Percentiles rank a stretch among this genome's conserved stretches.
phyloP scores from a whole-genome alignment of 805 yeast genomes.

The Metschnikowia sp. region DNA sequence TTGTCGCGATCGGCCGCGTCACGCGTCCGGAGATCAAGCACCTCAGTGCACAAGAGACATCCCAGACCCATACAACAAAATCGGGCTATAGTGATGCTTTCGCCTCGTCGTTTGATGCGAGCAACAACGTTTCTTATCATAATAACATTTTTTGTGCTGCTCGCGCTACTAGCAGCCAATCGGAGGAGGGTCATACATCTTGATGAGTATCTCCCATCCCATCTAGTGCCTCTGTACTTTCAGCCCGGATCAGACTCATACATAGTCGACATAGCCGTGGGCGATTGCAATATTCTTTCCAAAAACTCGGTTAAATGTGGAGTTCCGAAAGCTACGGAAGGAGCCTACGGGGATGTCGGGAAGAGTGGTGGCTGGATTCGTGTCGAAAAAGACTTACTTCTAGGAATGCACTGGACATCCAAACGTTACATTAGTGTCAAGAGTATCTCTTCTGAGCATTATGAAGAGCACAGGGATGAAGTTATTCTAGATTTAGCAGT shows the following conservation, averaged over 20 bases:
- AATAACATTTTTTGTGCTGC: slow-evolving; percentile 17
- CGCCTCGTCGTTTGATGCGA: slow-evolving; percentile 33
- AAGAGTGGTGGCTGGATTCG: slow-evolving; percentile 36
- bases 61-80: neutral
- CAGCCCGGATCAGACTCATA: slow-evolving; percentile 39
- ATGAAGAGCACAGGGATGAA: slow-evolving; percentile 15
- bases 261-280: slow-evolving; percentile 41
- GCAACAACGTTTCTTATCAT: slow-evolving; percentile 22
- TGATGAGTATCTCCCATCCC: slow-evolving; percentile 11
- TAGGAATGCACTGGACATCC: slow-evolving; percentile 43
- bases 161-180: slow-evolving; percentile 37
- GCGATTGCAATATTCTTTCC: slow-evolving; percentile 25
- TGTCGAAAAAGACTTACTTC: slow-evolving; percentile 45
- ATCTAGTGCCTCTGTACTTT: slow-evolving; percentile 35
- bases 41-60: no score
- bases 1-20: neutral
- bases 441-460: slow-evolving; percentile 22
- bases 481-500: slow-evolving; percentile 43
- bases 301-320: slow-evolving; percentile 12
- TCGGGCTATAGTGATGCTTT: slow-evolving; percentile 15
- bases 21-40: neutral
- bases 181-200: slow-evolving; percentile 33
- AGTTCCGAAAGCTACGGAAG: slow-evolving; percentile 10
- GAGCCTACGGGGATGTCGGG: slow-evolving; percentile 15
- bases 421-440: slow-evolving; percentile 38